Conservation (phyloP, 805 yeast species). For the Candida awuae region DNA sequence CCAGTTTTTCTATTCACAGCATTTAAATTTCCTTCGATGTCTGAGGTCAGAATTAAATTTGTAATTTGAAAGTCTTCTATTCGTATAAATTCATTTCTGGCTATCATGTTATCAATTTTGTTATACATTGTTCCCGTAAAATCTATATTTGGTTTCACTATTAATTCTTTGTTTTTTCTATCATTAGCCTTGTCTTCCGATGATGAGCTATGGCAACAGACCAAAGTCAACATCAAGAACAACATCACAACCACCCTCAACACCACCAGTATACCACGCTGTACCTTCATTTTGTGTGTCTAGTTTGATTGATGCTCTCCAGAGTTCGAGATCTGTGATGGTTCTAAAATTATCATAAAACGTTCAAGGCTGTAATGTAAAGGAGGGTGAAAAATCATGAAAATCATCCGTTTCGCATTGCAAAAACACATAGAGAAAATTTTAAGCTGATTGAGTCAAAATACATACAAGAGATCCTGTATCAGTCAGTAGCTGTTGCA, state of each 20-base stretch:
- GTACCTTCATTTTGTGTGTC: too few relatives aligned
- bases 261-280: neutral
- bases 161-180: constrained; percentile 2
- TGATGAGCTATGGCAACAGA: neutral
- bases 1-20: constrained; percentile 75
- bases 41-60: constrained; percentile 60
- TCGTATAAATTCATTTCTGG: constrained; percentile 3
- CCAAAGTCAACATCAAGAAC: neutral
- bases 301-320: too few relatives aligned
- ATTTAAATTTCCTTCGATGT: constrained; percentile 81
- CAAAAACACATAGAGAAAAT: too few relatives aligned
- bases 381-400: too few relatives aligned
- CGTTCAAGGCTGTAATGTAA: too few relatives aligned
- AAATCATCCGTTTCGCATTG: too few relatives aligned
- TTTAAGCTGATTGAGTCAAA: too few relatives aligned
- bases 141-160: neutral
- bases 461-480: too few relatives aligned
- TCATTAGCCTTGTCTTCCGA: neutral
- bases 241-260: neutral
- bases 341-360: too few relatives aligned
- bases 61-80: constrained; percentile 31
- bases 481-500: too few relatives aligned
- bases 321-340: too few relatives aligned
- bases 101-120: neutral
- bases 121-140: neutral